Percentiles rank a stretch among this genome's conserved stretches.
phyloP scores from a whole-genome alignment of 805 yeast genomes.

The Lachancea lanzarotensis region DNA sequence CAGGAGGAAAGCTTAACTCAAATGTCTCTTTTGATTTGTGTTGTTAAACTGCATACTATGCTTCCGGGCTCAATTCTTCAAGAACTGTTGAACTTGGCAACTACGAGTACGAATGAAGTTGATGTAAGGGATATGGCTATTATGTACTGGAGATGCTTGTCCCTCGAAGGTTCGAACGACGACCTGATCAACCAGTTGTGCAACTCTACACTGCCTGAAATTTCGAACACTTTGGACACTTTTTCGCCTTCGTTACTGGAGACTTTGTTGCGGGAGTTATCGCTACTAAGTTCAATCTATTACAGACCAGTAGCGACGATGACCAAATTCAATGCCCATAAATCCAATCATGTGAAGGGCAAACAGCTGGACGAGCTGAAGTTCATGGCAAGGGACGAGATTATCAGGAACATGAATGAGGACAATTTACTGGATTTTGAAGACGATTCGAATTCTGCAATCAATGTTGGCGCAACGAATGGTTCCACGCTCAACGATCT shows the following conservation, averaged over 20 bases:
- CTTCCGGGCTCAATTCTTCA: conserved; percentile 47
- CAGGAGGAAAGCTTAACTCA: conserved; percentile 60
- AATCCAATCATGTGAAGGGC: conserved; percentile 36
- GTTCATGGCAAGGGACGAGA: conserved; percentile 69
- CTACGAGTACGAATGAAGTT: conserved; percentile 60
- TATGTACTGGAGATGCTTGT: conserved; percentile 71
- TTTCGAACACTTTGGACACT: conserved; percentile 63
- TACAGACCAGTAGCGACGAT: conserved; percentile 73
- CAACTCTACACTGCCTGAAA: conserved; percentile 55
- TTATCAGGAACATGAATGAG: conserved; percentile 54
- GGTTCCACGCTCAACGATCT: conserved; percentile 55
- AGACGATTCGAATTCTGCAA: conserved; percentile 35
- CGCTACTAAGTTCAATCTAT: conserved; percentile 83
- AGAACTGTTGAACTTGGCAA: conserved; percentile 52
- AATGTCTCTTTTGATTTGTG: conserved; percentile 49
- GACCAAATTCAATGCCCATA: conserved; percentile 38
- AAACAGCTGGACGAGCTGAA: conserved; percentile 72
- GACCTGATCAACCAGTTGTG: conserved; percentile 23
- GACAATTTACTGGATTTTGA: conserved; percentile 85
- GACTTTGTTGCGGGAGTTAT: conserved; percentile 64
- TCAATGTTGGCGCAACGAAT: conserved; percentile 13
- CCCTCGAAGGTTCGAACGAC: conserved; percentile 34
- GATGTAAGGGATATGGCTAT: conserved; percentile 78
- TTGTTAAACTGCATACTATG: conserved; percentile 49
- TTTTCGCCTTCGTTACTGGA: conserved; percentile 65